Base-by-base conservation (phyloP, 495 filamentous ascomycete species). In the Penicillium tannophilum region DNA sequence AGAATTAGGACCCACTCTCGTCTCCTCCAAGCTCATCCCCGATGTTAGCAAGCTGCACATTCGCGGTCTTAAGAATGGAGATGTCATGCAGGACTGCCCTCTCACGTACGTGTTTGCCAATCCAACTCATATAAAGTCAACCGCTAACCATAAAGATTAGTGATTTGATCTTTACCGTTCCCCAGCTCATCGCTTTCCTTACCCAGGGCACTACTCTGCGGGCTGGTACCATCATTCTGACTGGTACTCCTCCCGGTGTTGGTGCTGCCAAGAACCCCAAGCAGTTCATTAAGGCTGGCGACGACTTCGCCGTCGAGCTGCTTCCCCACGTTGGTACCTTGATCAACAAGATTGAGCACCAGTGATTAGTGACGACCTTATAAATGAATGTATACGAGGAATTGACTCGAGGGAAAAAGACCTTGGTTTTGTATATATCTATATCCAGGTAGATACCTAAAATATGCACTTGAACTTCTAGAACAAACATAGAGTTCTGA, bases 181-280 rank as follows among this genome's bases (percentile, higher is more conserved):
- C 81, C 28, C 78, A 90, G 70, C 89, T 88, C 9, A 84, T 94
- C 67, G 78, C 84, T 20, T 90, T 92, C 67, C 73, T 95, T 26
- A 86, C 84, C 54, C 89, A 87, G 69, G 90, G 90, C 33, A 91
- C 89, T 26, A 93, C 90, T 7, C 69, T 93, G 36, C 70, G 88
- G n/a, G 88, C 88, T 1, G 91, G 91, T 9, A 90, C 92, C 61
- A 62, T 93, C 45, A 91, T 95, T 53, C 86, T 92, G 58, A 93
- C 91, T n/a, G 91, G 91, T 54, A 95, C 91, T 64, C 84, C 84
- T 2, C 72, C 77, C 10, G 79, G 79, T 10, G 76, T 81, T 20
- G 79, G 79, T 26, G 73, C 78, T 11, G 80, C 80, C 33, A 85
- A 82, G 78, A 84, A 81, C 44, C 76, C 78, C 12, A 75, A 79